Base-by-base conservation (phyloP, 192 early-diverging fungal species). In the Thamnidium elegans region DNA sequence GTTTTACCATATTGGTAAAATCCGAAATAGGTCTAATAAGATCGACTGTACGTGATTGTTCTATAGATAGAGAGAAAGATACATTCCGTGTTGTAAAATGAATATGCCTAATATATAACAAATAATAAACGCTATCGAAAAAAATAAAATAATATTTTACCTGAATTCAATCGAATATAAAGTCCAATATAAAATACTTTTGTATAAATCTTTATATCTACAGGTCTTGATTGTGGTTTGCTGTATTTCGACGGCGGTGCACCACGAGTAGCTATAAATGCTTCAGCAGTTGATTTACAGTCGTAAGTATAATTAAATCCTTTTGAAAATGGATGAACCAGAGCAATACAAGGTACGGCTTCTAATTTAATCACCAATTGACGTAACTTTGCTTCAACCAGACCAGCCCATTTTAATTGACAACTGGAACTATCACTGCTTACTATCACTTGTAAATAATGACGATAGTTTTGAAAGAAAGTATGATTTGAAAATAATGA, bases 241-340 rank as follows among this genome's bases (percentile, higher is more conserved):
- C 7, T 55, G 23, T 1, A 34, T 54, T 19, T 30, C 44, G 13
- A 9, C 15, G 14, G 42, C 15, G 19, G 14, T 20, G 14, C 46
- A 7, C 54, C 61, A 50, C 45, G 54, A 15, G 36, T 56, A 2
- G 39, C 52, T 17, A 20, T 44, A 26, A n/a, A 17, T 19, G 23
- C 26, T 3, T 58, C 52, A 32, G 63, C 62, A 42, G 10, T 21
- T 10, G 50, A 30, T 30, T 64, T 31, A 43, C 51, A 64, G 1
- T 42, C 15, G 53, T 78, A 70, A 1, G 71, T 63, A 31, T 82
- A 78, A 44, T 89, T 81, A 51, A 84, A 83, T 63, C 85, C 79
- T 70, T 91, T 85, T 62, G 88, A 87, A 68, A 82, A 91, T 36
- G 93, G 93, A 58, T 90, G 89, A 11, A 84, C 89, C 19, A 89